Evolutionary conservation across 306 rosid genomes (phyloP), one percentile per base, ranked within the genome.

Genomic region (Begonia fuchsioides): DNA sequence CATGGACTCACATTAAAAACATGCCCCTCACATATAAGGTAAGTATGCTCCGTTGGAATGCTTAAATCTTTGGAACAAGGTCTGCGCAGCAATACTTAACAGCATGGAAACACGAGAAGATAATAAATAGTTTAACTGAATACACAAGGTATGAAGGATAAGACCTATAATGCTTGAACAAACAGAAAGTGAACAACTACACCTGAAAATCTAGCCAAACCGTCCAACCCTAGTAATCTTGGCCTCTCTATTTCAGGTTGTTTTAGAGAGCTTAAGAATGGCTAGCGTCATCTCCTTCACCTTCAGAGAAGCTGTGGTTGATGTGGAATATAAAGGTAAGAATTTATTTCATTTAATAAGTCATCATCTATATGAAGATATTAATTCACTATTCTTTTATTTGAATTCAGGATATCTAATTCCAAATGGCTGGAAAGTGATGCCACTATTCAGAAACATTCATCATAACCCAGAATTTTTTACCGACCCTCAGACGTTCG

Each of bases 381-480:
- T 32, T 9, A 19, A 1, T 9, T 56, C 15, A 11, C 19, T n/a
- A 10, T 32, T 19, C 43, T 26, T 15, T 3, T 7, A 1, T 46
- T 20, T 16, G 2, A 16, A 20, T 19, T 11, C 43, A 54, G 51
- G 61, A 39, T 62, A 62, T 43, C 5, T 54, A 12, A 62, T 62
- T 17, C 68, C 51, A 10, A 62, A 62, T 17, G 67, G 67, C 38
- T 54, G 61, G 61, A 62, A 62, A 44, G 68, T 62, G 12, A 13
- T 62, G 51, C 68, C 68, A 38, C 43, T 62, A 47, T 62, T 62
- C 14, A 47, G 51, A 44, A 62, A 62, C 44, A 54, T 62, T 17
- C 68, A 62, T 48, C 68, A 62, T 47, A 62, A 62, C 55, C 56
- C 61, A 14, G 60, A 62, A 13, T 41, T 15, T 40, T 62, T 62